Conservation (phyloP, 345 rosid species). For the Noccaea caerulescens region DNA sequence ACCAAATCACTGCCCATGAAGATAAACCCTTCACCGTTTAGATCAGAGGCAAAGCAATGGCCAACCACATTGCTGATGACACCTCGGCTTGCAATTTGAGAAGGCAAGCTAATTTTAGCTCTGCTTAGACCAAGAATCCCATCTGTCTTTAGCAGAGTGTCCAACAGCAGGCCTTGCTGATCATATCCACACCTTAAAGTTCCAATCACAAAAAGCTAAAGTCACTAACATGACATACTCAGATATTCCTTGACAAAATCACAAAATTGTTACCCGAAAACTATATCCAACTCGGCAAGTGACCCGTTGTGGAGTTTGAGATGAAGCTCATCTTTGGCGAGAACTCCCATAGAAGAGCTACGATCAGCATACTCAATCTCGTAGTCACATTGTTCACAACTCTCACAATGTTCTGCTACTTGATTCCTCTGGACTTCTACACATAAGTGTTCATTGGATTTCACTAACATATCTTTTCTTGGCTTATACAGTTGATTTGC, state of each 20-base stretch:
- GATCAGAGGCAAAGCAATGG: slow-evolving; percentile 77
- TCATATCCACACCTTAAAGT: slow-evolving; percentile 85
- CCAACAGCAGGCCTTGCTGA: slow-evolving; percentile 84
- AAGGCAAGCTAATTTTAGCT: slow-evolving; percentile 86
- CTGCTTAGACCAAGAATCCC: slow-evolving; percentile 91
- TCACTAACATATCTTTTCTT: slow-evolving; percentile 54
- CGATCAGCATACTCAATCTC: slow-evolving; percentile 94
- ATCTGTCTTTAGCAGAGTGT: slow-evolving; percentile 74
- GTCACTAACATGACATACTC: slow-evolving; percentile 5
- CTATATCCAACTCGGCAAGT: slow-evolving; percentile 54
- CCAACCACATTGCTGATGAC: slow-evolving; percentile 82
- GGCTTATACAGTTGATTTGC: slow-evolving; percentile 87
- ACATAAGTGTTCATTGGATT: slow-evolving; percentile 62
- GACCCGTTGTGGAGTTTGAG: slow-evolving; percentile 70
- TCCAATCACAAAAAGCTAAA: slow-evolving; percentile 30
- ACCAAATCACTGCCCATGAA: slow-evolving; percentile 86
- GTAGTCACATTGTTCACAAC: slow-evolving; percentile 84
- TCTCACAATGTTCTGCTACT: slow-evolving; percentile 46
- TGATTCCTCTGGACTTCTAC: slow-evolving; percentile 68
- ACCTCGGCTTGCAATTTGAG: slow-evolving; percentile 84
- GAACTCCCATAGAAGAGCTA: slow-evolving; percentile 91
- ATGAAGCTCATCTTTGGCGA: slow-evolving; percentile 79
- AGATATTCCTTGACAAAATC: slow-evolving; percentile 4
- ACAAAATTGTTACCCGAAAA: slow-evolving; percentile 66
- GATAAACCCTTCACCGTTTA: slow-evolving; percentile 72